Evolutionary conservation across 2,329 filamentous ascomycete species (phyloP).

Genomic region (Penicillium capsulatum): DNA sequence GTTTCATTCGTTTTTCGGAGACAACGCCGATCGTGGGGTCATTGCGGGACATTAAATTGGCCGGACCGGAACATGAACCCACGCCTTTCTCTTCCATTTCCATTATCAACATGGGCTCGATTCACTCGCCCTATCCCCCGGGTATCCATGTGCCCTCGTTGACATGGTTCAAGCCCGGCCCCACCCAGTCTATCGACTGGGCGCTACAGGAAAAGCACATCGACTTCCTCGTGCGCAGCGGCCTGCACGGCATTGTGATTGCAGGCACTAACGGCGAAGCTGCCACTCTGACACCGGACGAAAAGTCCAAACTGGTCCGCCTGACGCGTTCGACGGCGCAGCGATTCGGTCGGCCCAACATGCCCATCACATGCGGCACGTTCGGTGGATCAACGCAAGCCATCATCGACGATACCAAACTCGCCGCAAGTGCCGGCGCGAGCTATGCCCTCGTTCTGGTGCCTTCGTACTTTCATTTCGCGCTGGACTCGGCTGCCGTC

Average conservation of each 20-base stretch:
- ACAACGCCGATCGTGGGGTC: no score
- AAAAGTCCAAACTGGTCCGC: slow-evolving; percentile 41
- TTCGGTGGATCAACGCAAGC: slow-evolving; percentile 39
- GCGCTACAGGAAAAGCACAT: slow-evolving; percentile 51
- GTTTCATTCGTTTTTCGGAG: no score
- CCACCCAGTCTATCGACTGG: slow-evolving; percentile 55
- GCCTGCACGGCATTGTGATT: slow-evolving; percentile 49
- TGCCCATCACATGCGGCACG: slow-evolving; percentile 44
- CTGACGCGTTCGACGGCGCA: slow-evolving; percentile 37
- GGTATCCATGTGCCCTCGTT: slow-evolving; percentile 56
- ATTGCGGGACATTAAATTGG: not conserved
- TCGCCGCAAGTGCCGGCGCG: slow-evolving; percentile 63
- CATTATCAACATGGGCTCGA: slow-evolving; percentile 6
- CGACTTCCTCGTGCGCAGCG: slow-evolving; percentile 52
- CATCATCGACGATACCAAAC: slow-evolving; percentile 56
- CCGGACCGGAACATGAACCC: no score
- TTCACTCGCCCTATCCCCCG: slow-evolving; percentile 8
- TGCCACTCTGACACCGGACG: slow-evolving; percentile 37
- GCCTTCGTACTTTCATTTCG: slow-evolving; percentile 66
- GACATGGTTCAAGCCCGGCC: slow-evolving; percentile 52
- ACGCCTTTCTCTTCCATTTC: not conserved
- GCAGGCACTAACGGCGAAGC: slow-evolving; percentile 48
- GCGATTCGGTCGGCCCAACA: slow-evolving; percentile 28
- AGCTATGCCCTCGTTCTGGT: slow-evolving; percentile 70
- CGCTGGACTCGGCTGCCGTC: slow-evolving; percentile 58